A percentile compares a stretch with the other conserved stretches of the same genome.
phyloP scores from a whole-genome alignment of 305 asterid genomes.

The Stenogyne calaminthoides region DNA sequence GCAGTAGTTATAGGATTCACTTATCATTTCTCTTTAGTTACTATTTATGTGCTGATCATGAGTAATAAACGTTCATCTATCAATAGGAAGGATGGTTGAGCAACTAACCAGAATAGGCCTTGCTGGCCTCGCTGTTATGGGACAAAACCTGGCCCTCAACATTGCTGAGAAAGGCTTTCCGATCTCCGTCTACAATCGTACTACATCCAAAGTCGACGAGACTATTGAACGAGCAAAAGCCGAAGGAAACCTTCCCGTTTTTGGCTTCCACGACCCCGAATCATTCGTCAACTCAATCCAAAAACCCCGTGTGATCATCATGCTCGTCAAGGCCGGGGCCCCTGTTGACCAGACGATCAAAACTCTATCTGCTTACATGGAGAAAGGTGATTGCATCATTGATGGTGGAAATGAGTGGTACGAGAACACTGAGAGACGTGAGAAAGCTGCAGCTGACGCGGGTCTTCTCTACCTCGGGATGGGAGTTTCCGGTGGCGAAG shows the following conservation, averaged over 20 bases:
- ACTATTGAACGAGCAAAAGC: conserved; percentile 56
- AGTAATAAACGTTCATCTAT: neutral
- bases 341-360: conserved; percentile 74
- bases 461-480: conserved; percentile 83
- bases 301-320: conserved; percentile 63
- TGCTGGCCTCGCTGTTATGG: conserved; percentile 71
- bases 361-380: conserved; percentile 60
- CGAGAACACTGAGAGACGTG: conserved; percentile 69
- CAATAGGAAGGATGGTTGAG: conserved; percentile 51
- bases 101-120: conserved; percentile 62
- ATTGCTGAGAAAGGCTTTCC: conserved; percentile 97
- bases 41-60: neutral
- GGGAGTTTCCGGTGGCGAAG: conserved; percentile 89
- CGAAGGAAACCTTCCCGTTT: conserved; percentile 63
- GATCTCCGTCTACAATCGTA: conserved; percentile 63
- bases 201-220: conserved; percentile 64
- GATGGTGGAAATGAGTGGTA: conserved; percentile 80
- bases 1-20: neutral
- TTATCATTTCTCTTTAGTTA: neutral
- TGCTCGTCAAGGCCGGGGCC: conserved; percentile 76
- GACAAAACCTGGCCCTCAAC: conserved; percentile 86
- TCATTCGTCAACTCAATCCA: conserved; percentile 60
- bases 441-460: conserved; percentile 53
- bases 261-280: conserved; percentile 62
- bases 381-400: conserved; percentile 70